Evolutionary conservation across 1,139 yeast genomes (phyloP), one percentile per base, ranked within the genome.

Genomic region (Saccharomyces hybrid): DNA sequence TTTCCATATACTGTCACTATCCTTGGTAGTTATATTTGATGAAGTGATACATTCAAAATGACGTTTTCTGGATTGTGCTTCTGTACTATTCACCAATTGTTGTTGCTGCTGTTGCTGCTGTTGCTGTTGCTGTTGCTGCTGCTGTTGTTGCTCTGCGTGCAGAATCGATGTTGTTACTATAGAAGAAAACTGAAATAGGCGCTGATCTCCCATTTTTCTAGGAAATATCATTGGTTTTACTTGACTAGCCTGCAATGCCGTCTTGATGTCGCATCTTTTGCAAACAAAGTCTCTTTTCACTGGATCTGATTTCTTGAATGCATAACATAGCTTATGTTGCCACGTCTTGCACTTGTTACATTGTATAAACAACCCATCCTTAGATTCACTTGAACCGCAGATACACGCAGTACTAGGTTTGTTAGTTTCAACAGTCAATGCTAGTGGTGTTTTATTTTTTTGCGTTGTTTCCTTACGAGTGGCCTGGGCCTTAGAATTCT

Each of bases 281-380:
- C 98, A 91, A 52, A 82, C 76, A 68, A 87, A 91, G 54, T 83
- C 84, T 57, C 88, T 96, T 0, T 97, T 97, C 0, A 86, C 93
- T 56, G 86, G 85, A 34, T 81, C 86, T 56, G 80, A 83, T 51
- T 86, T 80, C 52, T 76, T 77, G 61, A 86, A 86, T 7, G 86
- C 88, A 80, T 88, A 88, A 71, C 98, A 90, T 25, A 82, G 77
- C 49, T 95, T 89, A 72, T 90, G 98, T 67, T 90, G 97, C 97
- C 97, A 90, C 58, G 96, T 81, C 69, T 80, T 85, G 70, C 98
- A 90, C 49, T 81, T 78, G 68, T 90, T 97, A 73, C 98, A 90
- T 70, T 90, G 97, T 57, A 91, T 90, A 68, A 88, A 89, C 1
- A 97, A 96, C 67, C 88, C 97, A 69, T 90, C 97, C 60, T 89